Conservation (phyloP, 1,284 basidiomycete species). For the Afroboletus lepidellus region DNA sequence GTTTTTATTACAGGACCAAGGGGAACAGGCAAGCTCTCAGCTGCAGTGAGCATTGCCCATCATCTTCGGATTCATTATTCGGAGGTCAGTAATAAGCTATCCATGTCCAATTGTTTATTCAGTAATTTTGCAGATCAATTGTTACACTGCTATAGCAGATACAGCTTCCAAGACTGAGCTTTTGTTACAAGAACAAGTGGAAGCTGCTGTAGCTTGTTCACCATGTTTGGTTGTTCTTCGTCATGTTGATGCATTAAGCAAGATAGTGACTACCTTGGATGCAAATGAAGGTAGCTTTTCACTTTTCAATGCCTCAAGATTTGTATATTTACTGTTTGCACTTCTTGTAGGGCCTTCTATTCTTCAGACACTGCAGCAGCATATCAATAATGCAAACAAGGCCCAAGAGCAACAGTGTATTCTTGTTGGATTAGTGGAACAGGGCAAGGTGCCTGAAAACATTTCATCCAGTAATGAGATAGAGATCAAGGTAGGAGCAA, state of each 20-base stretch:
- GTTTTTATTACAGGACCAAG: slow-evolving; percentile 74
- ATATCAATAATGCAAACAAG: slow-evolving; percentile 51
- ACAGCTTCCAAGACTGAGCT: slow-evolving; percentile 80
- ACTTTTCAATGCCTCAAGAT: background rate
- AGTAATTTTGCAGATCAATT: slow-evolving; percentile 64
- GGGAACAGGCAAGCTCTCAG: slow-evolving; percentile 75
- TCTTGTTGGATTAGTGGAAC: slow-evolving; percentile 74
- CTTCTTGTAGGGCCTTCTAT: slow-evolving; percentile 58
- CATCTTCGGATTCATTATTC: slow-evolving; percentile 75
- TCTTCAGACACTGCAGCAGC: slow-evolving; percentile 63
- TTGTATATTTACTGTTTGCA: background rate
- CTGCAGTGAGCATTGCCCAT: slow-evolving; percentile 56
- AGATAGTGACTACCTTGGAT: slow-evolving; percentile 63
- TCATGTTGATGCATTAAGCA: slow-evolving; percentile 81
- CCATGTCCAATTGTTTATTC: background rate
- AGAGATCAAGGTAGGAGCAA: slow-evolving; percentile 58
- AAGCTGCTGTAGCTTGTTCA: slow-evolving; percentile 76
- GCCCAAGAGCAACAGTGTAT: slow-evolving; percentile 67
- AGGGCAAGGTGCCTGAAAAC: slow-evolving; percentile 63
- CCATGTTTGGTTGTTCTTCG: slow-evolving; percentile 86
- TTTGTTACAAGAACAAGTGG: slow-evolving; percentile 72
- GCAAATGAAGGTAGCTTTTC: slow-evolving; percentile 55
- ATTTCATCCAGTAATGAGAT: slow-evolving; percentile 91
- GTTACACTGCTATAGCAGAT: slow-evolving; percentile 84
- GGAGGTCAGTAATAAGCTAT: slow-evolving; percentile 52